Evolutionary conservation across 106 monocot genomes (phyloP), one percentile per base, ranked within the genome.

Genomic region (Apostasia shenzhenica): DNA sequence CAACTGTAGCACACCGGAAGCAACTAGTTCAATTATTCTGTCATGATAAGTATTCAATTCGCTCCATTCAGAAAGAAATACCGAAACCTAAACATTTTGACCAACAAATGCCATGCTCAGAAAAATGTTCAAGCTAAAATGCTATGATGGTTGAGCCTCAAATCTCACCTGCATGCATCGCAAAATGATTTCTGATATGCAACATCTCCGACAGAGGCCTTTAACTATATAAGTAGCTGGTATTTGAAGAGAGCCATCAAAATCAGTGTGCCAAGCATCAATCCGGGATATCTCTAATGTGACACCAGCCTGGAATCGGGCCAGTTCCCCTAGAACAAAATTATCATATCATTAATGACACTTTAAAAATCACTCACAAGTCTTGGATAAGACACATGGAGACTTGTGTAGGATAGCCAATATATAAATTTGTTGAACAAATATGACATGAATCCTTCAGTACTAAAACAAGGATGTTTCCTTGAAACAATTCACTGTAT

Each of bases 181-280:
- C 78, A 99, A 87, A 78, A 99, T 88, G 10, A 83, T 81, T 77
- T 99, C 99, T 47, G 99, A 90, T 56, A 99, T 47, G 67, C 99
- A 99, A 58, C 99, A 99, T 70, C 85, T 78, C 1, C 99, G 84
- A 69, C 93, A 99, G 38, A 99, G 90, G 10, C 99, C 99, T 76
- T 63, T 83, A 6, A 99, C 83, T 55, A 99, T 74, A 77, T 93
- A 88, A 41, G 75, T 72, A 71, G 99, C 99, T 76, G 90, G 84
- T 50, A 61, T 55, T 62, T 71, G 68, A 13, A 81, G 64, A 12
- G 77, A 80, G 43, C 87, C 86, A 73, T 84, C 72, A 10, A 61
- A 59, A 69, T 83, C 82, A 48, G 83, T 90, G 70, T 85, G 93
- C 99, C 99, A 99, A 73, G 93, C 89, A 83, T 99, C 99, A 11